phyloP scores from a whole-genome alignment of 1,284 basidiomycete genomes.

The Apiotrichum sp. region DNA sequence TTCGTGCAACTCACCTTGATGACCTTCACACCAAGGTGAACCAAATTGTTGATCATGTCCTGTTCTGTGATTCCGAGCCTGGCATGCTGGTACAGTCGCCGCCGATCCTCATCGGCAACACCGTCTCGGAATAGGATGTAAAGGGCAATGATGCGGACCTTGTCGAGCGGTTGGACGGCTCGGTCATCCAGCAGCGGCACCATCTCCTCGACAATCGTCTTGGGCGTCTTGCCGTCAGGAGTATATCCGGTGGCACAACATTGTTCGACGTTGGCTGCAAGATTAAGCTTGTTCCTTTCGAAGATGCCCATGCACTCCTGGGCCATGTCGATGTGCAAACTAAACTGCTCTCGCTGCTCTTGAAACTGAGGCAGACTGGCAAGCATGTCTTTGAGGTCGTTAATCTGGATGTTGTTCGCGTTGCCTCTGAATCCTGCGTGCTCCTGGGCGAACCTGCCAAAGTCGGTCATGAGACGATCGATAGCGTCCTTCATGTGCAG shows the following conservation, averaged over 20 bases:
- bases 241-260: slow-evolving; percentile 87
- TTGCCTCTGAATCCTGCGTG: slow-evolving; percentile 73
- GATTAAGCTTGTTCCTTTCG: slow-evolving; percentile 75
- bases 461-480: slow-evolving; percentile 89
- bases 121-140: slow-evolving; percentile 96
- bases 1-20: slow-evolving; percentile 51
- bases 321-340: slow-evolving; percentile 92
- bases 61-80: slow-evolving; percentile 80
- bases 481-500: slow-evolving; percentile 98
- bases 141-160: slow-evolving; percentile 92
- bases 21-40: slow-evolving; percentile 76
- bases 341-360: slow-evolving; percentile 92
- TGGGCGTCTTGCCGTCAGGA: slow-evolving; percentile 81
- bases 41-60: slow-evolving; percentile 85
- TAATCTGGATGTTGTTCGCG: slow-evolving; percentile 67
- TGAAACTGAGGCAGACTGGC: slow-evolving; percentile 92
- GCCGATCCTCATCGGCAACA: slow-evolving; percentile 93
- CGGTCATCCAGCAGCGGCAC: slow-evolving; percentile 87
- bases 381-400: slow-evolving; percentile 99
- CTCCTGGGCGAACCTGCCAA: slow-evolving; percentile 86
- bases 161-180: slow-evolving; percentile 63
- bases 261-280: slow-evolving; percentile 90
- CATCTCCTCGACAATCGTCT: slow-evolving; percentile 95
- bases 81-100: slow-evolving; percentile 95
- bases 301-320: slow-evolving; percentile 95